Conservation (phyloP, 345 rosid species). For the Arabidopsis arenosa region DNA sequence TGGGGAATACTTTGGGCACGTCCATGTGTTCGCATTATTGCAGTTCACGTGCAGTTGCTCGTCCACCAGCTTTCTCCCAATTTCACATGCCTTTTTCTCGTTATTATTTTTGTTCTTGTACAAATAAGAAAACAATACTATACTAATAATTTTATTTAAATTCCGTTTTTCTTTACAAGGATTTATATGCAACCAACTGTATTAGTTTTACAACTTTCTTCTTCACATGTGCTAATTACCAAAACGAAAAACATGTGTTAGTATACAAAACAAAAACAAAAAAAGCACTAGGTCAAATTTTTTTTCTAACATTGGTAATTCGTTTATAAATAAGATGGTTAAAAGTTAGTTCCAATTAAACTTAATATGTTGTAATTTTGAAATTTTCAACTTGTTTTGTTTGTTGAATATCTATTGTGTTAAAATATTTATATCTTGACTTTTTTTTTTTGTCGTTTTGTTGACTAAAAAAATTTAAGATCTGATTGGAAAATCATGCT, state of each 20-base stretch:
- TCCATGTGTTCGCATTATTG: constrained; percentile 49
- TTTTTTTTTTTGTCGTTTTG: too few relatives aligned
- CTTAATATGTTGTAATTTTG: too few relatives aligned
- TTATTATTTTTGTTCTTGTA: constrained; percentile 1
- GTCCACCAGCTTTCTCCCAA: constrained; percentile 49
- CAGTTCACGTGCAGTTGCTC: constrained; percentile 50
- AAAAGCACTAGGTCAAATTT: neutral
- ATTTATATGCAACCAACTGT: neutral
- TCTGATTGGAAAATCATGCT: too few relatives aligned
- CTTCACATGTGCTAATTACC: neutral
- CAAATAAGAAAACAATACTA: constrained; percentile 15
- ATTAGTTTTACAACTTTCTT: neutral
- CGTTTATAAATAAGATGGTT: too few relatives aligned
- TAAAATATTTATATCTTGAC: too few relatives aligned
- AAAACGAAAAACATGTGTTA: neutral
- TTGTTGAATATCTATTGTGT: too few relatives aligned
- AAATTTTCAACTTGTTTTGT: too few relatives aligned
- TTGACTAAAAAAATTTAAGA: too few relatives aligned
- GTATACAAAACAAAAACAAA: neutral
- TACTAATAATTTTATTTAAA: neutral
- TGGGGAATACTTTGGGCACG: constrained; percentile 44
- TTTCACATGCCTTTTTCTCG: constrained; percentile 37
- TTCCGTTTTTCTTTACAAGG: neutral
- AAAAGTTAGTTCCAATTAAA: too few relatives aligned
- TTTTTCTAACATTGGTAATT: too few relatives aligned